These are phyloP conservation scores for Zhuliangozyma blackwelliae DNA, from an alignment of 1,139 yeast genomes.

Conservation along the genomic window DNA sequence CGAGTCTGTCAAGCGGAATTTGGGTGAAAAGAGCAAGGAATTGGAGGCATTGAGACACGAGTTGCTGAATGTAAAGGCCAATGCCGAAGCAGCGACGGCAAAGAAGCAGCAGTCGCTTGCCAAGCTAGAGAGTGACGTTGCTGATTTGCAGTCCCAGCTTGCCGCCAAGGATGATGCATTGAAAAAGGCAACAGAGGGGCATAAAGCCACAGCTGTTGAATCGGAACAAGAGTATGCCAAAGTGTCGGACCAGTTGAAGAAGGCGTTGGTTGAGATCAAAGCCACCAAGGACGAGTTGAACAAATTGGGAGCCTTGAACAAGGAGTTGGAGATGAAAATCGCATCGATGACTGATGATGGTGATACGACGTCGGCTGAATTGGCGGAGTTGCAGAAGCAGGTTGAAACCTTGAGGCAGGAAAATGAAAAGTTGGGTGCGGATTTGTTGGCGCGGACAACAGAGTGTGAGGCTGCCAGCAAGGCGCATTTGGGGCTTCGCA, in stretches of 20 bases:
- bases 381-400: constrained; percentile 11
- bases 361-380: constrained; percentile 1
- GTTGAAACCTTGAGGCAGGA: constrained; percentile 9
- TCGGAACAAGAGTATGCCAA: neutral
- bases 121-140: neutral
- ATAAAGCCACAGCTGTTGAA: neutral
- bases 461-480: neutral
- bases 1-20: constrained; percentile 1
- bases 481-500: constrained; percentile 1
- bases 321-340: constrained; percentile 3
- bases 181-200: neutral
- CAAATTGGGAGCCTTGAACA: constrained; percentile 1
- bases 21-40: constrained; percentile 3
- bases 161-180: neutral
- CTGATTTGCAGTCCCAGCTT: constrained; percentile 1
- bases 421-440: constrained; percentile 4
- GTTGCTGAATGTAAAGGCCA: constrained; percentile 1
- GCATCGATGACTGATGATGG: constrained; percentile 1
- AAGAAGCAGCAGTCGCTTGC: neutral
- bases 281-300: neutral
- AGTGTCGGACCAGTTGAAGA: constrained; percentile 1
- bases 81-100: neutral
- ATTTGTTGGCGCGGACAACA: no score
- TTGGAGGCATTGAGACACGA: constrained; percentile 1
- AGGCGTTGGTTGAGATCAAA: neutral